Conservation (phyloP, 257 asterid species). For the Petunia secreta region DNA sequence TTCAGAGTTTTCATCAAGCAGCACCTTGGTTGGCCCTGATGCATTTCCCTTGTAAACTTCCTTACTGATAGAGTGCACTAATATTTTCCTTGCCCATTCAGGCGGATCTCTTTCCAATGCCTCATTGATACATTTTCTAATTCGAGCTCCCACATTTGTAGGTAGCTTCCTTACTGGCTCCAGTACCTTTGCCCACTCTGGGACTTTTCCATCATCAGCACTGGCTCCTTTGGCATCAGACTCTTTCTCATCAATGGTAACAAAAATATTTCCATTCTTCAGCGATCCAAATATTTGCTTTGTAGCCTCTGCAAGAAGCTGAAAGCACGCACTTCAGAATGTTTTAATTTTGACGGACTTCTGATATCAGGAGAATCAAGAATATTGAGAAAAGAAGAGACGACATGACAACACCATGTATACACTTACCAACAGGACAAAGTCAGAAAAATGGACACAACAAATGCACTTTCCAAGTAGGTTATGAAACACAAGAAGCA, state of each 20-base stretch:
- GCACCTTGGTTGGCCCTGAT: conserved; percentile 98
- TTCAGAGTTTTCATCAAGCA: conserved; percentile 23
- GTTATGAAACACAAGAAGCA: conserved; percentile 14
- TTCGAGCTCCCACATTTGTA: conserved; percentile 96
- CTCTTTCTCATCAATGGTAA: conserved; percentile 50
- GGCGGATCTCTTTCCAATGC: conserved; percentile 84
- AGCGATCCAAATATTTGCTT: conserved; percentile 73
- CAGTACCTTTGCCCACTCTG: conserved; percentile 89
- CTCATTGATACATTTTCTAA: conserved; percentile 73
- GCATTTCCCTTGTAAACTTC: conserved; percentile 99
- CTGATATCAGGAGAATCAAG: conserved; percentile 14
- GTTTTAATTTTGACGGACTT: background rate
- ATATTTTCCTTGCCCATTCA: conserved; percentile 76
- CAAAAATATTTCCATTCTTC: conserved; percentile 53
- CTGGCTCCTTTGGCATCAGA: conserved; percentile 44
- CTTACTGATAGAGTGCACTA: conserved; percentile 91
- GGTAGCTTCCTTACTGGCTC: conserved; percentile 98
- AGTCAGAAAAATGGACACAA: background rate
- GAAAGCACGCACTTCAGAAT: conserved; percentile 44
- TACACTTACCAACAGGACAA: conserved; percentile 10
- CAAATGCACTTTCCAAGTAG: background rate
- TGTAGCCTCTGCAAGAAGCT: conserved; percentile 91
- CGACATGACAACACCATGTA: background rate
- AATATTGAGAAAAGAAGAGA: background rate
- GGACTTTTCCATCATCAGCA: conserved; percentile 52